phyloP scores from a whole-genome alignment of 2,329 filamentous ascomycete genomes.

The Sordariomycetes sp. region DNA sequence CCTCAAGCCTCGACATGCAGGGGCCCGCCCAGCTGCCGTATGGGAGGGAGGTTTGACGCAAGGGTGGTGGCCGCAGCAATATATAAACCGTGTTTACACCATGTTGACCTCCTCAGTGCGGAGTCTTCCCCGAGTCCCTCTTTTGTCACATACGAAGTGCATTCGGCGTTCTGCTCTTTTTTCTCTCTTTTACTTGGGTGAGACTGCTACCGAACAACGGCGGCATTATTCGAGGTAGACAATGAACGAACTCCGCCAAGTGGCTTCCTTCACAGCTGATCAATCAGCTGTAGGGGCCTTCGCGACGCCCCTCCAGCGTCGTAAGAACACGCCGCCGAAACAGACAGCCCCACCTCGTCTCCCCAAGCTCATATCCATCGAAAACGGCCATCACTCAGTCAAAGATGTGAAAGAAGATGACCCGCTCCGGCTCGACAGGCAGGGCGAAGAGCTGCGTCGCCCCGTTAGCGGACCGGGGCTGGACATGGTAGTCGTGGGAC shows the following conservation, averaged over 20 bases:
- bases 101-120: too few relatives aligned
- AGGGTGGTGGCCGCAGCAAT: too few relatives aligned
- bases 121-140: too few relatives aligned
- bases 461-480: not conserved
- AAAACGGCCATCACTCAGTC: not conserved
- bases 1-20: too few relatives aligned
- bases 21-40: too few relatives aligned
- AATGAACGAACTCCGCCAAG: not conserved
- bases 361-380: constrained; percentile 1
- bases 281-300: not conserved
- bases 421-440: not conserved
- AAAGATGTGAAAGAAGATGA: not conserved
- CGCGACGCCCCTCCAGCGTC: not conserved
- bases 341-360: not conserved
- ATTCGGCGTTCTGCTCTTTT: not conserved
- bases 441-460: not conserved
- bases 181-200: not conserved
- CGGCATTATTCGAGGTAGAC: not conserved
- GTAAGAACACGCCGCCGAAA: not conserved
- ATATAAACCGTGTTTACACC: too few relatives aligned
- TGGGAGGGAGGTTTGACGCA: too few relatives aligned
- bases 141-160: too few relatives aligned
- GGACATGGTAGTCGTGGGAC: constrained; percentile 3
- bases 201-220: not conserved
- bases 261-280: not conserved